phyloP scores from a whole-genome alignment of 306 rosid genomes.

The Cicer chorassanicum region DNA sequence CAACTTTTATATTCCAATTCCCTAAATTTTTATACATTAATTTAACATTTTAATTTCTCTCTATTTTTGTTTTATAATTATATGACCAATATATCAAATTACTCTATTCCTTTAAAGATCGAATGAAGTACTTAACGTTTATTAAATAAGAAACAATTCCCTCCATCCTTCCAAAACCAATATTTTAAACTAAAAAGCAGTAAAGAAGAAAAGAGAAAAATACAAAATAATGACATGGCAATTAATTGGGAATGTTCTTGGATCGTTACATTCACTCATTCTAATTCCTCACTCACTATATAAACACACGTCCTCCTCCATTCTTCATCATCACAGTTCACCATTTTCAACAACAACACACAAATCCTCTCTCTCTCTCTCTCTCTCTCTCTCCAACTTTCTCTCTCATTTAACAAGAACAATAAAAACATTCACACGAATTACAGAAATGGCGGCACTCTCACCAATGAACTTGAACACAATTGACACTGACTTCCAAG shows the following conservation, averaged over 20 bases:
- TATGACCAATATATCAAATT: too few species aligned
- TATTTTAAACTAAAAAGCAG: not conserved
- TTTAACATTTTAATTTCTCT: too few species aligned
- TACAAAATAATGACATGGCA: constrained; percentile 14
- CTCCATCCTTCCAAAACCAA: constrained; percentile 28
- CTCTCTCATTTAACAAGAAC: constrained; percentile 6
- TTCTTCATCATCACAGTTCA: constrained; percentile 47
- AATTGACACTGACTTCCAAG: constrained; percentile 52
- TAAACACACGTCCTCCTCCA: constrained; percentile 37
- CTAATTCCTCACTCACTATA: constrained; percentile 39
- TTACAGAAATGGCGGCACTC: constrained; percentile 71
- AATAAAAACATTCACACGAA: not conserved
- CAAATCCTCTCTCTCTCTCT: constrained; percentile 4
- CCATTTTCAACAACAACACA: constrained; percentile 31
- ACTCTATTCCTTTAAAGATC: too few species aligned
- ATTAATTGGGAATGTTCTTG: constrained; percentile 51
- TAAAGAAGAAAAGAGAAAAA: not conserved
- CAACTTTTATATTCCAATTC: too few species aligned
- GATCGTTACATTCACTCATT: constrained; percentile 42
- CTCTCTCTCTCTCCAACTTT: constrained; percentile 29
- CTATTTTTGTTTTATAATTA: too few species aligned
- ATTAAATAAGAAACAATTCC: constrained; percentile 7
- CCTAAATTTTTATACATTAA: too few species aligned
- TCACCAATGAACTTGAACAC: constrained; percentile 48
- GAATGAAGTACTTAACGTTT: too few species aligned